Percentiles rank a stretch among this genome's conserved stretches.
Conservation (phyloP, 2,329 filamentous ascomycete species). For the Aspergillus sp. region DNA sequence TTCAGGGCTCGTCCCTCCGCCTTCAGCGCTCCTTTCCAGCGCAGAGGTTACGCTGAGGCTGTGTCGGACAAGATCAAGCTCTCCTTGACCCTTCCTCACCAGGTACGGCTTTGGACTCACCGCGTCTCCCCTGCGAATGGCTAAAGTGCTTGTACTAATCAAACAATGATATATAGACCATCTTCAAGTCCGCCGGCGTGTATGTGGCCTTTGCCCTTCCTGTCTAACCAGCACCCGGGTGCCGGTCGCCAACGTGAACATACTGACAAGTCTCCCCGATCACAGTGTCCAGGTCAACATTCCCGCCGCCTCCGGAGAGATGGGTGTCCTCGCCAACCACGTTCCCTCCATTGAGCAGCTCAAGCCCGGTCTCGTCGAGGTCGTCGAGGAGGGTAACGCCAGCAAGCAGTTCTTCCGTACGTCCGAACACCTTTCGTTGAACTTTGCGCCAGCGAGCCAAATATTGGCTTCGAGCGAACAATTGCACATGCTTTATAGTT, state of each 20-base stretch:
- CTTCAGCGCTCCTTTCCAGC: slow-evolving; percentile 71
- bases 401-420: slow-evolving; percentile 98
- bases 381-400: slow-evolving; percentile 83
- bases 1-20: slow-evolving; percentile 75
- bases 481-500: too few species aligned
- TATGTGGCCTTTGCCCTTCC: slow-evolving; percentile 41
- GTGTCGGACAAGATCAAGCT: slow-evolving; percentile 95
- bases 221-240: not conserved
- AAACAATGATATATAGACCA: slow-evolving; percentile 47
- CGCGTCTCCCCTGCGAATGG: slow-evolving; percentile 4
- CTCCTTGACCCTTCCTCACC: slow-evolving; percentile 93
- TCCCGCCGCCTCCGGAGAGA: slow-evolving; percentile 94
- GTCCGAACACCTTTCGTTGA: slow-evolving; percentile 29
- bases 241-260: slow-evolving; percentile 10
- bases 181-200: slow-evolving; percentile 69
- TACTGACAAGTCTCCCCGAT: slow-evolving; percentile 61
- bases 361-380: slow-evolving; percentile 91
- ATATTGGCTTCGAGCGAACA: too few species aligned
- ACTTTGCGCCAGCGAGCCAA: too few species aligned
- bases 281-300: slow-evolving; percentile 91
- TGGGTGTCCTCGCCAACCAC: slow-evolving; percentile 99
- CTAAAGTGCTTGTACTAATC: too few species aligned
- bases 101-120: slow-evolving; percentile 62
- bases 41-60: slow-evolving; percentile 86
- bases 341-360: slow-evolving; percentile 98